Evolutionary conservation across 345 rosid genomes (phyloP).

Genomic region (Brassica carinata): DNA sequence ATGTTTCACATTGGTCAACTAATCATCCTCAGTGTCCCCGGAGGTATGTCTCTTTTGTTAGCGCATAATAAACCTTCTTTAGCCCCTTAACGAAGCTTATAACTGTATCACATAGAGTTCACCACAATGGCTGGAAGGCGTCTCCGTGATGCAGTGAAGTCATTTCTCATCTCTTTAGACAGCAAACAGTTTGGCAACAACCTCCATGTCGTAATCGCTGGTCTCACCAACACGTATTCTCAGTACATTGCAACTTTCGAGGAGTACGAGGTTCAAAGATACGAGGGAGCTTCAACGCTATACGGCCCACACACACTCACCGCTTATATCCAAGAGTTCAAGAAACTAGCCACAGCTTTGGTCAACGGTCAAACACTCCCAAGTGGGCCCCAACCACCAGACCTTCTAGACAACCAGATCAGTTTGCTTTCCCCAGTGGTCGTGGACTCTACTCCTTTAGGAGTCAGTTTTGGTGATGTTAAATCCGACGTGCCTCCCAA

Average conservation of each 20-base stretch:
- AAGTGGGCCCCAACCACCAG: conserved; percentile 69
- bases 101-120: conserved; percentile 46
- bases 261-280: conserved; percentile 93
- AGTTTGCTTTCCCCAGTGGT: conserved; percentile 73
- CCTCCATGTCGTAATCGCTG: conserved; percentile 43
- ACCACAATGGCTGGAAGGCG: conserved; percentile 99
- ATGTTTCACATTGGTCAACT: conserved; percentile 85
- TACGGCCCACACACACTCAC: conserved; percentile 82
- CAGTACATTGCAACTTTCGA: conserved; percentile 88
- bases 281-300: conserved; percentile 95
- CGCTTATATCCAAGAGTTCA: conserved; percentile 88
- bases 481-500: conserved; percentile 61
- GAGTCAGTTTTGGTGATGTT: conserved; percentile 69
- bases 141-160: conserved; percentile 85
- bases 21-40: conserved; percentile 89
- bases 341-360: conserved; percentile 73
- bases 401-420: conserved; percentile 70
- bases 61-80: neutral
- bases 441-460: conserved; percentile 63
- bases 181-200: conserved; percentile 49
- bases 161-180: conserved; percentile 33
- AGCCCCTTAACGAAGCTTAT: neutral
- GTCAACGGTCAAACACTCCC: conserved; percentile 47
- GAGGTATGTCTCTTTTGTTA: conserved; percentile 55
- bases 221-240: conserved; percentile 58